Evolutionary conservation across 371 early-diverging fungal genomes (phyloP), one percentile per base, ranked within the genome.

Genomic region (Pancytospora epiphaga): DNA sequence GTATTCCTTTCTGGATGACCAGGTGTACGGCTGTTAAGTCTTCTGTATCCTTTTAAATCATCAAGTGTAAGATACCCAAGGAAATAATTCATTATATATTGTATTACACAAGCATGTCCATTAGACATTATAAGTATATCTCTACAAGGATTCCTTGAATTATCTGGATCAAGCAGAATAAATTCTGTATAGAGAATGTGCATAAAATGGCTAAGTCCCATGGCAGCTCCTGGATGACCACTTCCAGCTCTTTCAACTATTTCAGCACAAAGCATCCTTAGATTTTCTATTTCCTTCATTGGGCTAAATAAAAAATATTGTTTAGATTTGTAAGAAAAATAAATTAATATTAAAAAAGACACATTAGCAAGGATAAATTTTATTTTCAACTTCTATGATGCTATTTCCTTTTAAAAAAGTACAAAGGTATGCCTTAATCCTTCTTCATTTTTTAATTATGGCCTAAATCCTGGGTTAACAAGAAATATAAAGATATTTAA

Each of bases 61-160:
- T 92, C 89, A 77, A 94, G 85, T 15, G 88, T 78, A 51, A 95
- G 71, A 84, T 87, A 92, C 1, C 95, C 95, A 51, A 87, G 66
- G 36, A 96, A 79, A 82, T 94, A 93, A 58, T 91, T 85, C 69
- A 90, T 74, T 50, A 88, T 85, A 81, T 98, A 98, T 81, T 92
- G 91, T 62, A 94, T 84, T 1, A 87, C 93, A 78, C 95, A 93
- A 40, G 86, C 94, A 81, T 98, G 98, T 25, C 97, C 98, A 81
- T 96, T 96, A 43, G 96, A 96, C 43, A 98, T 85, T 33, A 98
- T 88, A 78, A 98, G 95, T 34, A 97, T 89, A 82, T 98, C 97
- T 50, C 96, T 88, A 81, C 89, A 89, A 64, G 86, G 73, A 86
- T 86, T 70, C 77, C 84, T 85, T 0, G 58, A 52, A 38, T 73